Conservation (phyloP, 352 stramenopile species). For the Globisporangium ultimum region DNA sequence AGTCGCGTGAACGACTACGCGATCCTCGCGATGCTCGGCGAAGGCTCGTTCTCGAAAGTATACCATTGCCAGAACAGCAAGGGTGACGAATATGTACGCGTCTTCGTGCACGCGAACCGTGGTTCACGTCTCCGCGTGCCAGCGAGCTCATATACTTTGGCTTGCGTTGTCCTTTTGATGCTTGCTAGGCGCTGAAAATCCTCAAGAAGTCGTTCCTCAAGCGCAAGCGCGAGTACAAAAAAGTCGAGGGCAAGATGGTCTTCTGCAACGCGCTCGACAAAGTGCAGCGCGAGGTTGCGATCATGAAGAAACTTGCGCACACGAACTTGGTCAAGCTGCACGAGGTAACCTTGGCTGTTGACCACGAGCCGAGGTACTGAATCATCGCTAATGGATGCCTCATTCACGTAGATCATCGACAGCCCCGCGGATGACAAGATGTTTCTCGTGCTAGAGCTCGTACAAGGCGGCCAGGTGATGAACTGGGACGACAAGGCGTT, state of each 20-base stretch:
- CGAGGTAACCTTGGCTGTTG: conserved; percentile 24
- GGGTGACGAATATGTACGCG: conserved; percentile 54
- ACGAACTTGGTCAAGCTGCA: conserved; percentile 65
- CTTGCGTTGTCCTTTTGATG: neutral
- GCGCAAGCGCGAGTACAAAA: conserved; percentile 81
- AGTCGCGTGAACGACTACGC: conserved; percentile 78
- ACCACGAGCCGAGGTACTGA: too few species aligned
- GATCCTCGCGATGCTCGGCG: conserved; percentile 54
- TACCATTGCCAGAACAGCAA: conserved; percentile 54
- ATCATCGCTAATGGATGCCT: too few species aligned
- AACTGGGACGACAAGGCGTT: conserved; percentile 76
- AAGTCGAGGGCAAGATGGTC: conserved; percentile 69
- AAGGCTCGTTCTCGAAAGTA: conserved; percentile 80
- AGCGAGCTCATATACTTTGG: too few species aligned
- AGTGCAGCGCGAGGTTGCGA: conserved; percentile 74
- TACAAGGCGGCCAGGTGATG: conserved; percentile 81
- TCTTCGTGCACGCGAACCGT: too few species aligned
- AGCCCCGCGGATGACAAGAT: conserved; percentile 72
- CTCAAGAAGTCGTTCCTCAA: conserved; percentile 87
- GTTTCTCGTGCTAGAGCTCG: conserved; percentile 80
- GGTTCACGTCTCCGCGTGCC: too few species aligned
- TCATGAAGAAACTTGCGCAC: conserved; percentile 83
- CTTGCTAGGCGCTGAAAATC: conserved; percentile 65
- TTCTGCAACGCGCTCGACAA: conserved; percentile 80
- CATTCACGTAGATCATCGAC: conserved; percentile 65